Conservation (phyloP, 2,329 filamentous ascomycete species). For the Penicillium sp. region DNA sequence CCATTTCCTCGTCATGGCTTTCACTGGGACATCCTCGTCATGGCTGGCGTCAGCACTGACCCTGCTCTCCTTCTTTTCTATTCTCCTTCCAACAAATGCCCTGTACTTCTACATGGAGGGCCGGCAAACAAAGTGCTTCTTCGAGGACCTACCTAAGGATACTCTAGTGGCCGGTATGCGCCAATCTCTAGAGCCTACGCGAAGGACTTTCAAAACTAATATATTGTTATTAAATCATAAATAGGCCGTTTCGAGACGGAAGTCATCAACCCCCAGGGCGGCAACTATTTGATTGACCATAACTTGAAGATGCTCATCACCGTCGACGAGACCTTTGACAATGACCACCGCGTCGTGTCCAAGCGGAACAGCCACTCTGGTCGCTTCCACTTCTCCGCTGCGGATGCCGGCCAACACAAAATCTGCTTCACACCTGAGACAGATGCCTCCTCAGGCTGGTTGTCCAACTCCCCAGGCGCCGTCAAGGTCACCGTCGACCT, state of each 20-base stretch:
- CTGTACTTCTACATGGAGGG: conserved; percentile 96
- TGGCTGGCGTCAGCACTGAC: conserved; percentile 51
- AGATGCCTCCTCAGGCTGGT: conserved; percentile 67
- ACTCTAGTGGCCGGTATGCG: conserved; percentile 81
- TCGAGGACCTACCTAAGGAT: conserved; percentile 95
- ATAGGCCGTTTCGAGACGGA: conserved; percentile 79
- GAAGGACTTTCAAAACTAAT: background rate
- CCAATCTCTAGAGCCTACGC: background rate
- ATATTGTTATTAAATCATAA: background rate
- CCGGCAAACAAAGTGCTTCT: conserved; percentile 87
- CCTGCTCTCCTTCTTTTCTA: conserved; percentile 62
- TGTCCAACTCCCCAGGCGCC: conserved; percentile 67
- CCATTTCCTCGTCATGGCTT: conserved; percentile 31
- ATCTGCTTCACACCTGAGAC: conserved; percentile 90
- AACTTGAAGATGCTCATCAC: conserved; percentile 83
- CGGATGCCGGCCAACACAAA: conserved; percentile 91
- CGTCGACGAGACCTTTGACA: conserved; percentile 95
- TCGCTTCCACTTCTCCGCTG: conserved; percentile 92
- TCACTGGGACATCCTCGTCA: conserved; percentile 34
- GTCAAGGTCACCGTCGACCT: conserved; percentile 85
- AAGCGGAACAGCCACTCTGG: conserved; percentile 73
- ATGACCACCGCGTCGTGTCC: conserved; percentile 91
- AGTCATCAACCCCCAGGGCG: conserved; percentile 71
- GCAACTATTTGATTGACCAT: conserved; percentile 68
- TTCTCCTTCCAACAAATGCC: conserved; percentile 66